A percentile compares a stretch with the other conserved stretches of the same genome.
Evolutionary conservation across 495 filamentous ascomycete genomes (phyloP).

Genomic region (Aspergillus ostianus): DNA sequence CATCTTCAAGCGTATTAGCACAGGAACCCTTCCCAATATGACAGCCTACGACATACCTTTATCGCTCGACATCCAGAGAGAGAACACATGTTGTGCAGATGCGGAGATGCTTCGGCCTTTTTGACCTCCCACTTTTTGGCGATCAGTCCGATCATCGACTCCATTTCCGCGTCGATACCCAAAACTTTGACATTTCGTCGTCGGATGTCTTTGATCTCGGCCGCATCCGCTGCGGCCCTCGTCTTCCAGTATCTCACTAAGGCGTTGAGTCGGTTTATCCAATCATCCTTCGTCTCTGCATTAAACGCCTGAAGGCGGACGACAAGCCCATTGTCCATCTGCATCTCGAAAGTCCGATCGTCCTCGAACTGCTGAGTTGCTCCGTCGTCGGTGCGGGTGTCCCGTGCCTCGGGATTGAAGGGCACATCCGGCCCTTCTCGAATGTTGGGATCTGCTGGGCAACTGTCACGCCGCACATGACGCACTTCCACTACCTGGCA

Average conservation of each 20-base stretch:
- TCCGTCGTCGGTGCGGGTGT: slow-evolving; percentile 53
- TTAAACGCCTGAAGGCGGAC: slow-evolving; percentile 68
- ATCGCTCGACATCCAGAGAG: slow-evolving; percentile 65
- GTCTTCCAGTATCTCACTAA: slow-evolving; percentile 66
- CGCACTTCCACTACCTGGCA: slow-evolving; percentile 57
- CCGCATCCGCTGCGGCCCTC: slow-evolving; percentile 56
- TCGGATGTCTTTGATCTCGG: slow-evolving; percentile 54
- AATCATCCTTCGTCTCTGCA: slow-evolving; percentile 56
- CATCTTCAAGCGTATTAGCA: slow-evolving; percentile 37
- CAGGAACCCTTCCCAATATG: neutral
- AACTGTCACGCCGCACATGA: slow-evolving; percentile 48
- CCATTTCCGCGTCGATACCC: slow-evolving; percentile 68
- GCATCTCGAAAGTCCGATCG: slow-evolving; percentile 61
- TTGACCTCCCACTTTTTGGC: slow-evolving; percentile 74
- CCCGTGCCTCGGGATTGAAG: slow-evolving; percentile 44
- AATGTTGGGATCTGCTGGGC: slow-evolving; percentile 49
- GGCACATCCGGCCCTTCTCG: slow-evolving; percentile 49
- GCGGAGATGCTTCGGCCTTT: slow-evolving; percentile 60
- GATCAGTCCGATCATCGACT: slow-evolving; percentile 67
- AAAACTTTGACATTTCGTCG: slow-evolving; percentile 60
- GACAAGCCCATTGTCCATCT: slow-evolving; percentile 61
- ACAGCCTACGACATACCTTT: slow-evolving; percentile 36
- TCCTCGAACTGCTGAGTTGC: slow-evolving; percentile 52
- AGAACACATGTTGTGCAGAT: slow-evolving; percentile 69
- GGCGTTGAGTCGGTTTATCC: slow-evolving; percentile 58